Base-by-base conservation (phyloP, 257 asterid genomes). In the Lithospermum erythrorhizon region DNA sequence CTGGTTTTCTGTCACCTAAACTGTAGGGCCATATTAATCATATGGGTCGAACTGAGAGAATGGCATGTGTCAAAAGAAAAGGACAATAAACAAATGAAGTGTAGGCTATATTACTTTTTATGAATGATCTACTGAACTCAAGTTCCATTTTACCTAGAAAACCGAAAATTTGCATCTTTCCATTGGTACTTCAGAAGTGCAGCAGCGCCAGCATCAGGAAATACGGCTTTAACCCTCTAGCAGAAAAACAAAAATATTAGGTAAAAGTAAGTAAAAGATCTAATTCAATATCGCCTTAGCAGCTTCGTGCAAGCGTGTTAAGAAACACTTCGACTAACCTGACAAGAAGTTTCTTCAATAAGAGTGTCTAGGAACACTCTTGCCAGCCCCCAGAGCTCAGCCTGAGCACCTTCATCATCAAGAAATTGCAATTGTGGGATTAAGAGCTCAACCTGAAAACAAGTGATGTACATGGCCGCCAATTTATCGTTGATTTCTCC, bases 191-290 rank as follows among this genome's bases (percentile, higher is more conserved):
- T 91, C 57, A 91, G 77, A 54, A 91, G 82, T 24, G 98, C 98
- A 64, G 98, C 84, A 59, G 98, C 96, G 64, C 98, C 98, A 78
- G 98, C 98, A 81, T 91, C 98, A 2, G 98, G 98, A 78, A 82
- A 91, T 72, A 91, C 53, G 62, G 98, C 98, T 76, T 81, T 91
- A 67, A 91, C 90, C 79, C 74, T 83, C 98, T 90, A 76, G 56
- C 68, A 70, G 65, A 37, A 73, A 74, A 68, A 64, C 70, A 51
- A 47, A 61, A 60, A 47, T 69, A 65, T 81, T 70, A 78, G 66
- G 22, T n/a, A 61, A 56, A 65, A 69, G 68, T 64, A 51, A 32
- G 51, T 10, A 24, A 59, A 58, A 66, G 61, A 55, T 17, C 24
- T 56, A 62, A 62, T 22, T 32, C 24, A 21, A n/a, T n/a, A n/a